phyloP scores from a whole-genome alignment of 345 rosid species.

The Moricandia arvensis region DNA sequence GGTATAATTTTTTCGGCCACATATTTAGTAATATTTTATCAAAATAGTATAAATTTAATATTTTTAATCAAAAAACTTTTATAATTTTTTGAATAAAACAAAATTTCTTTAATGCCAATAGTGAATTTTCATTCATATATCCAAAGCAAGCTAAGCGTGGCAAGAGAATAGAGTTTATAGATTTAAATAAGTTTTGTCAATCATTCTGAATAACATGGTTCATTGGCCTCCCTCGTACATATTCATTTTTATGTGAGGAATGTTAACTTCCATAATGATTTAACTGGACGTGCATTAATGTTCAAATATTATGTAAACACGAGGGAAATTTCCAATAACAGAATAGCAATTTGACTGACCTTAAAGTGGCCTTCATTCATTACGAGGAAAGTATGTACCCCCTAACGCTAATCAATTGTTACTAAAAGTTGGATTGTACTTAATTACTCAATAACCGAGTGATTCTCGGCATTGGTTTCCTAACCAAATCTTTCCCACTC shows the following conservation, averaged over 20 bases:
- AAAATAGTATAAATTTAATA: too few relatives aligned
- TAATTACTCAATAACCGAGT: constrained; percentile 7
- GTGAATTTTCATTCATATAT: too few relatives aligned
- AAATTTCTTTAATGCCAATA: too few relatives aligned
- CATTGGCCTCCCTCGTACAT: too few relatives aligned
- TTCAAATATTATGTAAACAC: constrained; percentile 10
- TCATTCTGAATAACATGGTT: too few relatives aligned
- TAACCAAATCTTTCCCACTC: constrained; percentile 24
- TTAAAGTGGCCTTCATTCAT: constrained; percentile 24
- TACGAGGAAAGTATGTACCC: constrained; percentile 25
- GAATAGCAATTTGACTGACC: not conserved
- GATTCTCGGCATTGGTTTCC: constrained; percentile 28
- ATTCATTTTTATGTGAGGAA: not conserved
- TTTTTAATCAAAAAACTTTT: too few relatives aligned
- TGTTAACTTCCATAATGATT: not conserved
- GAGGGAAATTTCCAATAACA: constrained; percentile 1
- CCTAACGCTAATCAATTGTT: constrained; percentile 1
- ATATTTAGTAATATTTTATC: too few relatives aligned
- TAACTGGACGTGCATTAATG: constrained; percentile 6
- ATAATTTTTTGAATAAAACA: too few relatives aligned
- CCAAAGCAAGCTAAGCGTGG: too few relatives aligned
- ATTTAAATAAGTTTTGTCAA: too few relatives aligned
- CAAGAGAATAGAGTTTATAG: too few relatives aligned
- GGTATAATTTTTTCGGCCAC: too few relatives aligned
- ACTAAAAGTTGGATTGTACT: constrained; percentile 3